phyloP scores from a whole-genome alignment of 176 grass and related monocot species.

The Carex myosuroides region DNA sequence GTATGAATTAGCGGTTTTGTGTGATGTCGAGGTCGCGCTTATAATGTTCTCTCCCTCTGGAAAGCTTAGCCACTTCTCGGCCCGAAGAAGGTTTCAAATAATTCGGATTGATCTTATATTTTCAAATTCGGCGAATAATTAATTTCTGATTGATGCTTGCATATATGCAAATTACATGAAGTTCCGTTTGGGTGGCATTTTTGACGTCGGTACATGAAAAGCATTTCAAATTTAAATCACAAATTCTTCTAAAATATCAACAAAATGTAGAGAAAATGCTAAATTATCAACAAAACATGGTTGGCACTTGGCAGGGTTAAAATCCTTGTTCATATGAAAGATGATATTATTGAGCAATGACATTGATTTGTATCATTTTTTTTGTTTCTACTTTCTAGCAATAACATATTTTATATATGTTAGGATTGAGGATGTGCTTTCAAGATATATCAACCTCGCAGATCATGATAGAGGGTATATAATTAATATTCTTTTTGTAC shows the following conservation, averaged over 20 bases:
- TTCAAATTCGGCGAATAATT: not conserved
- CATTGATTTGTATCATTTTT: slow-evolving; percentile 2
- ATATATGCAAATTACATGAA: not conserved
- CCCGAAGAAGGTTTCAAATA: slow-evolving; percentile 28
- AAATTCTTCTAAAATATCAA: not conserved
- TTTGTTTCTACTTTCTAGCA: not conserved
- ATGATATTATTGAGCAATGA: no score
- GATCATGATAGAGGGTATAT: slow-evolving; percentile 45
- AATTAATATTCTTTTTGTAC: not conserved
- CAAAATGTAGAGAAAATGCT: no score
- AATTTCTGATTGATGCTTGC: not conserved
- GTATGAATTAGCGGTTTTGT: slow-evolving; percentile 72
- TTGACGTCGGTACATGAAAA: not conserved
- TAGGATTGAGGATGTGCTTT: slow-evolving; percentile 74
- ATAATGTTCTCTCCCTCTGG: slow-evolving; percentile 81
- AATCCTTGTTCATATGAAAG: no score
- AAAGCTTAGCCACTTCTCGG: slow-evolving; percentile 61
- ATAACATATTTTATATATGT: slow-evolving; percentile 9
- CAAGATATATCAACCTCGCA: slow-evolving; percentile 52
- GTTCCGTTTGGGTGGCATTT: not conserved
- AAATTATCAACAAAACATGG: no score
- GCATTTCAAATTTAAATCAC: not conserved
- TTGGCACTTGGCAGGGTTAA: no score
- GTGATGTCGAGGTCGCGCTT: slow-evolving; percentile 71
- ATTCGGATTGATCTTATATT: not conserved